A percentile compares a stretch with the other conserved stretches of the same genome.
These are phyloP conservation scores for Boletus reticuloceps DNA, from an alignment of 768 basidiomycete genomes.

Conservation along the genomic window DNA sequence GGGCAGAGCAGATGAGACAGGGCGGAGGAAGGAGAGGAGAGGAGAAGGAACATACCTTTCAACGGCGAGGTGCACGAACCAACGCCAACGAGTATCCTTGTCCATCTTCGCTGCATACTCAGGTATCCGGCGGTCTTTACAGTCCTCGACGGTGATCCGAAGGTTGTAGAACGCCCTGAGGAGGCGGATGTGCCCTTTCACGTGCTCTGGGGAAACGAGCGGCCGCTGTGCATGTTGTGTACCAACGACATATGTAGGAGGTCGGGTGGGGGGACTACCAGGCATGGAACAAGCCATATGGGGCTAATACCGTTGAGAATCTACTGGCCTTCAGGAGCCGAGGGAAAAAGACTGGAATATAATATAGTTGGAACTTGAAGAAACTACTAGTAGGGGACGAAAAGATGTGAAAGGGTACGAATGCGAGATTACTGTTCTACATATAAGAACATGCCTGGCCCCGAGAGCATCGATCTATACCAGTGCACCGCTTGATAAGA, in stretches of 20 bases:
- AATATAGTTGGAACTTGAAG: too few species aligned
- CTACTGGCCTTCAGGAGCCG: too few species aligned
- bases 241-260: conserved; percentile 20
- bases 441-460: conserved; percentile 6
- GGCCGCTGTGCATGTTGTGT: conserved; percentile 16
- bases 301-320: too few species aligned
- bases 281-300: conserved; percentile 2
- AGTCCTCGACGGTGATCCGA: conserved; percentile 26
- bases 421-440: conserved; percentile 4
- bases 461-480: conserved; percentile 1
- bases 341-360: too few species aligned
- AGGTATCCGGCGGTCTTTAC: conserved; percentile 29
- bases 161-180: conserved; percentile 34
- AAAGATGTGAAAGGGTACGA: too few species aligned
- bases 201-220: conserved; percentile 31
- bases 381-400: too few species aligned
- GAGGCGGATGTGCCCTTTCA: conserved; percentile 35
- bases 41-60: conserved; percentile 29
- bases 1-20: background rate
- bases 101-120: conserved; percentile 23
- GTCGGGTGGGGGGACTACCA: background rate
- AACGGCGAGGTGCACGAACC: conserved; percentile 40
- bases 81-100: conserved; percentile 33
- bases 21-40: background rate
- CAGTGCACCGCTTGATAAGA: conserved; percentile 7